Conservation (phyloP, 139 green algal genomes). For the Chlamydomonas asymmetrica region DNA sequence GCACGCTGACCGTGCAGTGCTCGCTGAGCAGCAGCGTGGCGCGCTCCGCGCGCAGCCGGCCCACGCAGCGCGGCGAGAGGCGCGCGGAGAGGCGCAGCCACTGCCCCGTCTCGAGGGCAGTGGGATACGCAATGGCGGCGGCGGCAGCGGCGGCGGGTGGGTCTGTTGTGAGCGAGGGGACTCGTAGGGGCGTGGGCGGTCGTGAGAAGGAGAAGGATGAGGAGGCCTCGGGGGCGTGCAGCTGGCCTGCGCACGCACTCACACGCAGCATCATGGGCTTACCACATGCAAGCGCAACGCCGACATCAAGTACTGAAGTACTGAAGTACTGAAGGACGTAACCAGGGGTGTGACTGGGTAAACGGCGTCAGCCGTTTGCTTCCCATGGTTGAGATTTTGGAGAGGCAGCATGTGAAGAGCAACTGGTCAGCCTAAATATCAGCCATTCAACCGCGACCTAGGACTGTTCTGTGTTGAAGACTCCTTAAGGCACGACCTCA, state of each 20-base stretch:
- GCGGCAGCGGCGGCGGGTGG: background rate
- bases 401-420: no score
- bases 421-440: no score
- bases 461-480: no score
- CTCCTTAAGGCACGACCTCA: no score
- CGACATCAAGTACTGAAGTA: no score
- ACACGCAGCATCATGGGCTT: background rate
- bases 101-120: background rate
- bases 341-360: no score
- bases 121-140: background rate
- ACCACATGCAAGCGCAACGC: background rate
- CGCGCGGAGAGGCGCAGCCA: constrained; percentile 18
- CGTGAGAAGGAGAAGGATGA: background rate
- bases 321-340: no score
- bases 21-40: constrained; percentile 37
- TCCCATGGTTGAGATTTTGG: no score
- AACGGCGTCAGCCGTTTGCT: no score
- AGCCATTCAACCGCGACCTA: no score
- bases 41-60: constrained; percentile 23
- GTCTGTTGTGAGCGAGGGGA: background rate
- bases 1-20: constrained; percentile 30
- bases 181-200: background rate
- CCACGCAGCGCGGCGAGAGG: constrained; percentile 35
- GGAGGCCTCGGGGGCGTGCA: background rate
- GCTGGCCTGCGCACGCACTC: background rate